Conservation (phyloP, 768 basidiomycete species). For the Macrolepiota fuliginosa region DNA sequence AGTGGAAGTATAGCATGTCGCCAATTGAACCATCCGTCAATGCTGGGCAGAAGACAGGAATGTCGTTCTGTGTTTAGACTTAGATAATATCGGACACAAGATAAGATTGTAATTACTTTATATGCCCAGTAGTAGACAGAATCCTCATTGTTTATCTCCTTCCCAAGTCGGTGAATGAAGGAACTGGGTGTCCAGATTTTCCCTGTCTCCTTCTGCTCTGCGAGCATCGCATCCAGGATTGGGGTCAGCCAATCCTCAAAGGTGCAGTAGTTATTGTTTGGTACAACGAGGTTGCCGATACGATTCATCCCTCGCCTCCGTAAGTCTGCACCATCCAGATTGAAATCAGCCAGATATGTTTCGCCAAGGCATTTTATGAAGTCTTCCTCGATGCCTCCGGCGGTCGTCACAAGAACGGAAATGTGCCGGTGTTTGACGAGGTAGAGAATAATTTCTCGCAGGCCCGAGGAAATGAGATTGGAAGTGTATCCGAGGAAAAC, state of each 20-base stretch:
- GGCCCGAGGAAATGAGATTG: constrained; percentile 95
- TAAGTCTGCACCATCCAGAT: constrained; percentile 85
- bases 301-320: constrained; percentile 93
- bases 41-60: constrained; percentile 98
- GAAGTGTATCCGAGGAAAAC: constrained; percentile 98
- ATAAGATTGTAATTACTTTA: constrained; percentile 65
- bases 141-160: constrained; percentile 96
- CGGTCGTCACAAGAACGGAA: constrained; percentile 90
- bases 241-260: constrained; percentile 99
- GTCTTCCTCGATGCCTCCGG: constrained; percentile 98
- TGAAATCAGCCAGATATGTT: constrained; percentile 93
- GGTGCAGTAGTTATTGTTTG: constrained; percentile 98
- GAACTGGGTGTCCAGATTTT: constrained; percentile 89
- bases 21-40: constrained; percentile 97
- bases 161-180: constrained; percentile 90
- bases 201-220: constrained; percentile 74
- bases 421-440: constrained; percentile 94
- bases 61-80: constrained; percentile 75
- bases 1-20: constrained; percentile 99
- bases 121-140: constrained; percentile 99
- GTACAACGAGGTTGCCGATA: constrained; percentile 93
- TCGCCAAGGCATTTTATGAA: constrained; percentile 98
- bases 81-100: constrained; percentile 10
- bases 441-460: constrained; percentile 89
- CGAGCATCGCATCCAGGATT: constrained; percentile 86